phyloP scores from a whole-genome alignment of 2,329 filamentous ascomycete genomes.

The Microascus cirrosus region DNA sequence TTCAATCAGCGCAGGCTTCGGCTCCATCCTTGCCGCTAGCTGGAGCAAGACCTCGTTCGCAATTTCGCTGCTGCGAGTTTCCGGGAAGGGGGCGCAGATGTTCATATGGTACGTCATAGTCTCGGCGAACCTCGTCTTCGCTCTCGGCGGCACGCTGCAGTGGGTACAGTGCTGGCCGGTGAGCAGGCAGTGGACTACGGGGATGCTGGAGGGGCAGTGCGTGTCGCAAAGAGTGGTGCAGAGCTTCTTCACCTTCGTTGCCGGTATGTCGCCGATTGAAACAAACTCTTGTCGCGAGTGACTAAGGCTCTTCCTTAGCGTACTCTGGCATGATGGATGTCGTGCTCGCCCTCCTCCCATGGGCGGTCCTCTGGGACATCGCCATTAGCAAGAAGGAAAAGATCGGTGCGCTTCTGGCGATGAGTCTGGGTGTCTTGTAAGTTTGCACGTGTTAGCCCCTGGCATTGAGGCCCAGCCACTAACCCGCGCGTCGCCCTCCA shows the following conservation, averaged over 20 bases:
- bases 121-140: slow-evolving; percentile 11
- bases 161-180: slow-evolving; percentile 10
- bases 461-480: not conserved
- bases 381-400: slow-evolving; percentile 26
- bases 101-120: slow-evolving; percentile 13
- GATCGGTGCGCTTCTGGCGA: slow-evolving; percentile 23
- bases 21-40: slow-evolving; percentile 4
- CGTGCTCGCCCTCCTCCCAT: slow-evolving; percentile 24
- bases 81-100: slow-evolving; percentile 8
- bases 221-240: slow-evolving; percentile 10
- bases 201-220: slow-evolving; percentile 13
- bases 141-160: slow-evolving; percentile 8
- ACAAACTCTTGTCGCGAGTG: not conserved
- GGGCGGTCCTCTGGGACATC: slow-evolving; percentile 24
- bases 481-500: slow-evolving; percentile 4
- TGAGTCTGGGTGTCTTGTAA: slow-evolving; percentile 30
- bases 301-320: slow-evolving; percentile 4
- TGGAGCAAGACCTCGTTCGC: slow-evolving; percentile 18
- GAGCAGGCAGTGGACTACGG: slow-evolving; percentile 11
- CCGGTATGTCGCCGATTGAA: not conserved
- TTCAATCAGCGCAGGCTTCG: slow-evolving; percentile 5
- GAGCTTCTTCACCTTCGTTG: slow-evolving; percentile 4
- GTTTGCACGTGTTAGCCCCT: slow-evolving; percentile 3
- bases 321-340: slow-evolving; percentile 25
- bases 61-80: slow-evolving; percentile 13